phyloP scores from a whole-genome alignment of 1,284 basidiomycete genomes.

The Omphalotus olearius region DNA sequence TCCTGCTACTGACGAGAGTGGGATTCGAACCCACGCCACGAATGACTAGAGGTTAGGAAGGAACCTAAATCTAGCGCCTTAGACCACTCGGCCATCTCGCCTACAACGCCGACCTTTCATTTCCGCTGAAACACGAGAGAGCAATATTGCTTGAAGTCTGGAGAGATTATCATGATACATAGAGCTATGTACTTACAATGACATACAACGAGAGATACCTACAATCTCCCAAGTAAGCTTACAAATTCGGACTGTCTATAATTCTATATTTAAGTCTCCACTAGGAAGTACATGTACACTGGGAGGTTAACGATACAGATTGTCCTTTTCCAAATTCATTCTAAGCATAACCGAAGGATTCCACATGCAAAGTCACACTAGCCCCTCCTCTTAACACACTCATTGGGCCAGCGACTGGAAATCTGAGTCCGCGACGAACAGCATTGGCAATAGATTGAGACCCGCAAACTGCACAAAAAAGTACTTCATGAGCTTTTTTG shows the following conservation, averaged over 20 bases:
- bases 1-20: slow-evolving; percentile 21
- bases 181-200: no score
- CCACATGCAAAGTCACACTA: slow-evolving; percentile 42
- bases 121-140: no score
- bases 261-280: no score
- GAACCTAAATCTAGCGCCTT: slow-evolving; percentile 1
- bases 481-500: not conserved
- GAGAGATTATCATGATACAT: no score
- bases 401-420: slow-evolving; percentile 24
- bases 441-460: slow-evolving; percentile 34
- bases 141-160: no score
- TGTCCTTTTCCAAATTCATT: not conserved
- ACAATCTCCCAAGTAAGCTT: no score
- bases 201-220: no score
- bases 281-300: no score
- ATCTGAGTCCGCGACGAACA: slow-evolving; percentile 35
- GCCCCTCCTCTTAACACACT: slow-evolving; percentile 37
- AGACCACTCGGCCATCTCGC: slow-evolving; percentile 4
- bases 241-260: no score
- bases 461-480: slow-evolving; percentile 38
- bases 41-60: slow-evolving; percentile 7
- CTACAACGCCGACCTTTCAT: no score
- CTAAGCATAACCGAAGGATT: slow-evolving; percentile 34
- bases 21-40: slow-evolving; percentile 40
- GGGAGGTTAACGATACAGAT: no score